Conservation (phyloP, 148 eudicot genomes). For the Silene conica region DNA sequence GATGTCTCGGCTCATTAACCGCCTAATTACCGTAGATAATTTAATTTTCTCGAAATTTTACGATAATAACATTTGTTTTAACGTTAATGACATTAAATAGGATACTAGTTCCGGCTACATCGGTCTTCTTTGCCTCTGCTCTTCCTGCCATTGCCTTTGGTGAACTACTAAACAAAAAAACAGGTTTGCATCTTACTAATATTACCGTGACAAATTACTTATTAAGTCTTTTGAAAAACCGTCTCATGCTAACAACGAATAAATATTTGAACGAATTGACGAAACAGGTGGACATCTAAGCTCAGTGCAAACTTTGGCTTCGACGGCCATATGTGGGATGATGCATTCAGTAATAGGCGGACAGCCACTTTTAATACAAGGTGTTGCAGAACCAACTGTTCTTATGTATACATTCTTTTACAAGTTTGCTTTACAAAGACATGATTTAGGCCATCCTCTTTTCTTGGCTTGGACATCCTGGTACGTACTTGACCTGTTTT, state of each 20-base stretch:
- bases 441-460: constrained; percentile 25
- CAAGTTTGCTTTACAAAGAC: constrained; percentile 32
- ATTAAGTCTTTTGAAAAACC: neutral
- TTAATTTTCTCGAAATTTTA: no score
- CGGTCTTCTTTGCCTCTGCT: constrained; percentile 58
- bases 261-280: neutral
- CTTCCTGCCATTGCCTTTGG: constrained; percentile 64
- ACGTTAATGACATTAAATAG: constrained; percentile 18
- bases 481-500: constrained; percentile 13
- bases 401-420: constrained; percentile 53
- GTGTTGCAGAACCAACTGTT: constrained; percentile 59
- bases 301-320: constrained; percentile 41
- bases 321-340: constrained; percentile 51
- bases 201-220: no score
- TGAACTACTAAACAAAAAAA: constrained; percentile 46
- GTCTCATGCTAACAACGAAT: neutral
- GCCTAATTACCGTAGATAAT: no score
- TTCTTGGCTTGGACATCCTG: constrained; percentile 54
- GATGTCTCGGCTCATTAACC: no score
- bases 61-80: neutral
- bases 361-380: constrained; percentile 50
- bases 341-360: constrained; percentile 50
- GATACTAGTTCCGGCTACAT: constrained; percentile 47
- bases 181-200: no score
- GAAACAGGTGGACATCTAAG: constrained; percentile 35